phyloP scores from a whole-genome alignment of 139 green algal species.

The Volvox reticuliferus region DNA sequence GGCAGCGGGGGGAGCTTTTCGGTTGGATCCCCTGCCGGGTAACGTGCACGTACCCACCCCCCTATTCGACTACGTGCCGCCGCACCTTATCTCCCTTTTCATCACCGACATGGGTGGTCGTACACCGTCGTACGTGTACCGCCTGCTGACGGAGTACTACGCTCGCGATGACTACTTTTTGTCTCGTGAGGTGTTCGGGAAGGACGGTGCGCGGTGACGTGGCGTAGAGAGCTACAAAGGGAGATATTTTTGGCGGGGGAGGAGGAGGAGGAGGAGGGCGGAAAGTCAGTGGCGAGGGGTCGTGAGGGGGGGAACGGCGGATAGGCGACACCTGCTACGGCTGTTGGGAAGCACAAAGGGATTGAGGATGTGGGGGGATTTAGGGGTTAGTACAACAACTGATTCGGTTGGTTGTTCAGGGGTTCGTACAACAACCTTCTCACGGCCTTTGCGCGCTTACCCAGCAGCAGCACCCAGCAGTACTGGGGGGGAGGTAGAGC shows the following conservation, averaged over 20 bases:
- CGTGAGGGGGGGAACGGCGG: neutral
- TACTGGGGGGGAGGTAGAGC: no score
- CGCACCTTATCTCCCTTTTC: conserved; percentile 92
- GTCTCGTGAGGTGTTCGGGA: conserved; percentile 44
- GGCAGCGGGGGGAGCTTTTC: neutral
- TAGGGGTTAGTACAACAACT: no score
- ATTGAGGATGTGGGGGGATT: no score
- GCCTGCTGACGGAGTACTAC: conserved; percentile 92
- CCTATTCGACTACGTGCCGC: conserved; percentile 95
- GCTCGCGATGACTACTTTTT: conserved; percentile 70
- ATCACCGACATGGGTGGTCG: conserved; percentile 91
- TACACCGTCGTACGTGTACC: conserved; percentile 88
- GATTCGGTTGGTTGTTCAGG: no score
- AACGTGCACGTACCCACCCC: conserved; percentile 91
- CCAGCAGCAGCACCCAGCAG: no score
- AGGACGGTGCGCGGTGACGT: conserved; percentile 9
- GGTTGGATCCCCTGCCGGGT: conserved; percentile 26
- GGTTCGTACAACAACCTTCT: no score
- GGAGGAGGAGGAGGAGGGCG: neutral
- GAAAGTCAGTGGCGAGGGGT: neutral
- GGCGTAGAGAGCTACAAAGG: neutral
- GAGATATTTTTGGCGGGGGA: no score
- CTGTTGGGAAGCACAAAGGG: no score
- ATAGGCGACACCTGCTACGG: no score
- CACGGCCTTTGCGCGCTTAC: no score